Conservation (phyloP, 768 basidiomycete species). For the Rhizopogon rudus region DNA sequence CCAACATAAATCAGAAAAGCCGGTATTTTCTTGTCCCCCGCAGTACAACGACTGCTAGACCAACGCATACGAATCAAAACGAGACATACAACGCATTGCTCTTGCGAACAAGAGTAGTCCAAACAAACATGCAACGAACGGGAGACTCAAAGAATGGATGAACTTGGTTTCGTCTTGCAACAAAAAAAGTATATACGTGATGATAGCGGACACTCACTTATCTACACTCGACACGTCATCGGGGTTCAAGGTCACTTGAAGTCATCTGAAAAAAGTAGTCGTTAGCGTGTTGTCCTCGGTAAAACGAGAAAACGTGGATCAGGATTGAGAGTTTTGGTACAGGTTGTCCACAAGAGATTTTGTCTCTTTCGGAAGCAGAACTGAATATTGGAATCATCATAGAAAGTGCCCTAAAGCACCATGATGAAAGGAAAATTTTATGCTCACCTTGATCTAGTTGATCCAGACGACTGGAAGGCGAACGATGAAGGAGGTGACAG, state of each 20-base stretch:
- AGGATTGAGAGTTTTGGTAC: constrained; percentile 47
- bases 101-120: constrained; percentile 32
- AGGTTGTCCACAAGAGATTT: constrained; percentile 71
- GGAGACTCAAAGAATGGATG: constrained; percentile 79
- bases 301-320: constrained; percentile 25
- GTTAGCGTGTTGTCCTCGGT: neutral
- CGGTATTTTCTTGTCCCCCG: constrained; percentile 53
- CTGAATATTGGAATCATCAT: constrained; percentile 56
- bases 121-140: constrained; percentile 26
- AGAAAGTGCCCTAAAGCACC: constrained; percentile 1
- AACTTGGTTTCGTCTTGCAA: constrained; percentile 68
- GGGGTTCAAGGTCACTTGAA: neutral
- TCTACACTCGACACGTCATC: neutral
- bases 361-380: constrained; percentile 83
- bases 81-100: constrained; percentile 32
- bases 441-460: constrained; percentile 1
- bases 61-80: constrained; percentile 47
- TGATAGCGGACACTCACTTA: constrained; percentile 4
- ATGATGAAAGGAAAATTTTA: neutral
- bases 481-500: neutral
- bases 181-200: neutral
- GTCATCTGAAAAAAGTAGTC: neutral
- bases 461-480: constrained; percentile 4
- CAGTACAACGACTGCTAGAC: constrained; percentile 25
- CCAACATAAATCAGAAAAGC: constrained; percentile 52